phyloP scores from a whole-genome alignment of 148 eudicot genomes.

The Euryodendron excelsum region DNA sequence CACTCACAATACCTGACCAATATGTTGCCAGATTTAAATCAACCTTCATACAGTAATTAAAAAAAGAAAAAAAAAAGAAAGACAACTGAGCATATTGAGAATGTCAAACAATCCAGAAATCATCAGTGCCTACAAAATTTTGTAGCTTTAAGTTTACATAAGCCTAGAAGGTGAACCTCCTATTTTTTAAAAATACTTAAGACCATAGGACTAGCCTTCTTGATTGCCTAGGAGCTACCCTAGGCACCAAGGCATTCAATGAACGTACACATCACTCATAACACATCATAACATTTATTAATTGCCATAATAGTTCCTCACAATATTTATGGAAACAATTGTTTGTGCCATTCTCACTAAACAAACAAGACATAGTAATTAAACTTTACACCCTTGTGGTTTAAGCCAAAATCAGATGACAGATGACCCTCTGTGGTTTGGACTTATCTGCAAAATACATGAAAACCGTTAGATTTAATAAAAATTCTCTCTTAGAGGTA shows the following conservation, averaged over 20 bases:
- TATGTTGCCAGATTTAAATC: neutral
- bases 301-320: neutral
- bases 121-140: neutral
- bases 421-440: too few species aligned
- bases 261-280: neutral
- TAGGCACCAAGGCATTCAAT: neutral
- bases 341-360: too few species aligned
- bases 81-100: neutral
- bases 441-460: too few species aligned
- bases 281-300: neutral
- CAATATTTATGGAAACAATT: neutral
- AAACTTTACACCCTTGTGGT: too few species aligned
- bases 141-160: neutral
- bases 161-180: neutral
- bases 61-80: neutral
- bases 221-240: neutral
- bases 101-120: neutral
- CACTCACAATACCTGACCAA: slow-evolving; percentile 93
- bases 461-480: too few species aligned
- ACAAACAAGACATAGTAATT: too few species aligned
- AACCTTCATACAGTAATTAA: neutral
- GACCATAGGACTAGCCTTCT: neutral
- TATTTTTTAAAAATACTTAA: neutral
- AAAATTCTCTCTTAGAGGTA: too few species aligned
- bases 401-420: too few species aligned